phyloP scores from a whole-genome alignment of 371 early-diverging fungal genomes.

The Circinella umbellata region DNA sequence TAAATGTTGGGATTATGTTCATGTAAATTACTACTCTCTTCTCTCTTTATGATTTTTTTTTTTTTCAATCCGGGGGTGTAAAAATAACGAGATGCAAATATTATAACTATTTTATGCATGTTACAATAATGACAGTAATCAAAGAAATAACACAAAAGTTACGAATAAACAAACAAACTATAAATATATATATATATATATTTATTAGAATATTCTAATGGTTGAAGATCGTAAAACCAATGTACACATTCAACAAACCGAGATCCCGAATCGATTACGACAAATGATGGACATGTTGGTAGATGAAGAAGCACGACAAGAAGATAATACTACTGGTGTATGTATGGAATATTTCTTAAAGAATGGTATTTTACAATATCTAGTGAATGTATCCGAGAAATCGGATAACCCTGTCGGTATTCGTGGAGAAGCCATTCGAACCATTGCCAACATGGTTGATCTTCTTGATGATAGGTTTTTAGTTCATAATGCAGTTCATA shows the following conservation, averaged over 20 bases:
- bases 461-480: constrained; percentile 87
- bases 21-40: constrained; percentile 48
- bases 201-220: constrained; percentile 59
- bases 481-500: constrained; percentile 89
- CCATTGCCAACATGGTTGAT: constrained; percentile 83
- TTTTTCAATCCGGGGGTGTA: background rate
- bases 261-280: constrained; percentile 78
- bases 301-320: constrained; percentile 85
- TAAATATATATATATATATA: too few species aligned
- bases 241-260: constrained; percentile 74
- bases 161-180: too few species aligned
- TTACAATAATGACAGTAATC: too few species aligned
- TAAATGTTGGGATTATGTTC: constrained; percentile 75
- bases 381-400: constrained; percentile 80
- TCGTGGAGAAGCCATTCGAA: constrained; percentile 82
- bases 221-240: constrained; percentile 60
- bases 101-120: background rate
- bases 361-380: constrained; percentile 76
- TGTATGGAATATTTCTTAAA: constrained; percentile 94
- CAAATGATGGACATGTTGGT: constrained; percentile 89
- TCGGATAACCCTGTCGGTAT: constrained; percentile 87
- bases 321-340: constrained; percentile 76
- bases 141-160: too few species aligned
- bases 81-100: background rate
- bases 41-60: background rate